Evolutionary conservation across 192 early-diverging fungal genomes (phyloP).

Genomic region (Coemansia sp.): DNA sequence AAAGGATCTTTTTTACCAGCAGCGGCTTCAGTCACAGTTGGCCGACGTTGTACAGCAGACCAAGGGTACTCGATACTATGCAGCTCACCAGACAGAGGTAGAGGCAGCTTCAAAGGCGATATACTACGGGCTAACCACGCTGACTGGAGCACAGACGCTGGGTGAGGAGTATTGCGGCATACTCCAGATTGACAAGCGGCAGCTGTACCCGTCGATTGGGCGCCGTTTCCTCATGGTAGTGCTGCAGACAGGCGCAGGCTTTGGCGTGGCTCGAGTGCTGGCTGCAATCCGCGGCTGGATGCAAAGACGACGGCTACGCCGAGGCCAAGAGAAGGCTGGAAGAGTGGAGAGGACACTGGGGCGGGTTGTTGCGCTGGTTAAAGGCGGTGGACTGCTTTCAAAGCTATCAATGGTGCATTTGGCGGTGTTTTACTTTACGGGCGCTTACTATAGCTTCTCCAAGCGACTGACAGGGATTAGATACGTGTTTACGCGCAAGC

Average conservation of each 20-base stretch:
- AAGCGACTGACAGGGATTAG: slow-evolving; percentile 80
- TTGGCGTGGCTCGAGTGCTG: slow-evolving; percentile 12
- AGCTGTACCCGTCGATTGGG: slow-evolving; percentile 57
- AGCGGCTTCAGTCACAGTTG: slow-evolving; percentile 66
- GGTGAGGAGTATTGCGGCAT: slow-evolving; percentile 98
- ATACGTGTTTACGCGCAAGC: slow-evolving; percentile 81
- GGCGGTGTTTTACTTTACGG: slow-evolving; percentile 87
- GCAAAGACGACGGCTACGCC: slow-evolving; percentile 18
- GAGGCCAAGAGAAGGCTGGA: not conserved
- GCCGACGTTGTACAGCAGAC: slow-evolving; percentile 64
- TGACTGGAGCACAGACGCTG: slow-evolving; percentile 78
- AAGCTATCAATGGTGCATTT: slow-evolving; percentile 67
- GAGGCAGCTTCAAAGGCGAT: slow-evolving; percentile 62
- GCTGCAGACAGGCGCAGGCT: slow-evolving; percentile 36
- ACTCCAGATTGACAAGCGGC: slow-evolving; percentile 61
- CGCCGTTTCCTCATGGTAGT: slow-evolving; percentile 44
- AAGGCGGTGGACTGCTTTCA: slow-evolving; percentile 6
- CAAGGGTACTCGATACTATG: slow-evolving; percentile 60
- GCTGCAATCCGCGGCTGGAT: slow-evolving; percentile 26
- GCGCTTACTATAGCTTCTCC: slow-evolving; percentile 79
- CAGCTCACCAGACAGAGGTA: slow-evolving; percentile 68
- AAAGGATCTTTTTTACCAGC: slow-evolving; percentile 86
- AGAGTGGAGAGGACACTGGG: slow-evolving; percentile 11
- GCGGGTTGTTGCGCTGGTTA: slow-evolving; percentile 10
- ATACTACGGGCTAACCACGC: slow-evolving; percentile 78